Evolutionary conservation across 2,329 filamentous ascomycete genomes (phyloP), one percentile per base, ranked within the genome.

Genomic region (Neocucurbitaria cava): DNA sequence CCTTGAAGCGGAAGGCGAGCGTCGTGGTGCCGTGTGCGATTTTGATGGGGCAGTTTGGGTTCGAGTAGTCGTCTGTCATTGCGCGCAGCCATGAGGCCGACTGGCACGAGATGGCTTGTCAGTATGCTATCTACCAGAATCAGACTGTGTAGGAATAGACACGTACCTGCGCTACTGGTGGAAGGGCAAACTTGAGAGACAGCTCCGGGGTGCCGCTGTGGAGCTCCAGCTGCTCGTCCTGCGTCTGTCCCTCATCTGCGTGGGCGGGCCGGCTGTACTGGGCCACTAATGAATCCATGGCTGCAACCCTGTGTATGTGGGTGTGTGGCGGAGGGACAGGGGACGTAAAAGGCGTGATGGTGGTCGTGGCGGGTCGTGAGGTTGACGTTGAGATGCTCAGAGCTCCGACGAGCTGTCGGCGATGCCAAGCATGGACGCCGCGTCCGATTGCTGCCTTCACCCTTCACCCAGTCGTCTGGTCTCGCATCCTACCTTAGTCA

Each of bases 21-120:
- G 95, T 99, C 55, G 95, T 99, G 58, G 95, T 99, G 75, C 95
- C 95, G 86, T 99, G 95, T 62, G 95, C 95, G 72, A 99, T 93
- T 86, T 99, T 99, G 86, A 99, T 99, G 68, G 95, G 95, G 80
- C 93, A 97, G 80, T 90, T 87, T 56, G 95, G 92, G 83, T 99
- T 99, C 70, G 92, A 89, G 79, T 93, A 89, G 85, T 99, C 95
- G 82, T 99, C 95, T 67, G 95, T 98, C 78, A 92, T 92, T 68
- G 95, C 91, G 76, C 95, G 93, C 72, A 99, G 91, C 90, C 95
- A 99, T 72, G 92, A 87, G 62, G 92, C 90, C 67, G 92, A 90
- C 91, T 96, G 75, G 35, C n/a, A 24, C 18, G 11, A n/a, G 18
- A 20, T 21, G 59, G 9, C 63, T 52, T 35, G 59, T 18, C n/a